Base-by-base conservation (phyloP, 805 yeast species). In the Nakazawaea wyomingensis region DNA sequence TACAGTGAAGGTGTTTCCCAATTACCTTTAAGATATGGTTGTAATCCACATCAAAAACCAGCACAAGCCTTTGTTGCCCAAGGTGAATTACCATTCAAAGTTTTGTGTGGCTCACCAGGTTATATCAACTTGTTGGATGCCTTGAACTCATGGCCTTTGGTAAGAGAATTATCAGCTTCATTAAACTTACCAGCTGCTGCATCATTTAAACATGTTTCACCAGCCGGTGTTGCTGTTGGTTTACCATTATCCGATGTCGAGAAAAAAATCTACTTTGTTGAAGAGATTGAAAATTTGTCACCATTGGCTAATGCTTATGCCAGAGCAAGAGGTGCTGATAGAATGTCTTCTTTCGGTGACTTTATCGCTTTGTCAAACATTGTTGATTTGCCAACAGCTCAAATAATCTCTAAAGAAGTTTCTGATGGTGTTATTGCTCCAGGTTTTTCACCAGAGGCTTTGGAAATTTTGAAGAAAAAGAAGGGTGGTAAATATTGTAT, bases 381-480 rank as follows among this genome's bases (percentile, higher is more conserved):
- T 66, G 99, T 93, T 54, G 99, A 93, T 66, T 72, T 85, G 43
- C 88, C 96, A 60, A 93, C 99, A 48, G 99, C 99, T 44, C 84
- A 85, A 68, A 91, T 93, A 68, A 93, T 93, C 63, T 85, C 97
- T 44, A 88, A 87, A 69, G 99, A 93, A 73, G 99, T 93, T 39
- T 82, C 95, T 34, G 99, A 93, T 64, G 99, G 99, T 76, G 96
- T 93, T 48, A 88, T 93, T 72, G 99, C 99, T 30, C 99, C 99
- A 55, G 98, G 96, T 48, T 93, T 70, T 68, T 85, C 83, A 57
- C 86, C 86, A 51, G 98, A 85, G 66, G 99, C 99, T 40, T 75
- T 93, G 55, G 95, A 75, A 53, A 71, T 93, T 52, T 79, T 93
- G 65, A 78, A 79, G 65, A 84, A 85, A 74, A 93, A 93, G 80